Base-by-base conservation (phyloP, 768 basidiomycete species). In the Albatrellus ellisii region DNA sequence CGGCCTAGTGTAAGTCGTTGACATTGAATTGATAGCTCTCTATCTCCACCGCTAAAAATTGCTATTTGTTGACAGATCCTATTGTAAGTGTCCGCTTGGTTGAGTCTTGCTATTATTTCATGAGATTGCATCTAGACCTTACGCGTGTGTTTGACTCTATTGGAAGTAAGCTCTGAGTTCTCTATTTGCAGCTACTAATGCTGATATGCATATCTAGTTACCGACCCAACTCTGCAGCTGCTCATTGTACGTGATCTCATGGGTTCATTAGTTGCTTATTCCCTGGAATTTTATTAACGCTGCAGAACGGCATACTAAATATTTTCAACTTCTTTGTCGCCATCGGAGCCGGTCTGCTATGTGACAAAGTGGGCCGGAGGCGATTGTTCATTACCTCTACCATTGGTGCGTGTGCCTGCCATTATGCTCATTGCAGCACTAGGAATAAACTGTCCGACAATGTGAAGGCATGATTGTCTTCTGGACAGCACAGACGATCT, bases 401-500 rank as follows among this genome's bases (percentile, higher is more conserved):
- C 7, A 20, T 38, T 59, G 60, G 66, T 36, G 17, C 15, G 35
- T 36, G n/a, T 11, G n/a, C 9, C 6, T n/a, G n/a, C n/a, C n/a
- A n/a, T 32, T 12, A 4, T 7, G 6, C 17, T 31, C 29, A 31
- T 3, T 31, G 2, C 7, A 12, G 12, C 29, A 17, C 17, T 17
- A 31, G 4, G 17, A 31, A n/a, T 31, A 7, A 17, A 3, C 29
- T 31, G 3, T 12, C 17, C 12, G 29, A 3, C 2, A 2, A 21
- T 9, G 35, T 5, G 15, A 6, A 36, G 35, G 35, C 46, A 64
- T 63, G 63, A 45, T 62, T 26, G 43, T 63, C 15, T 64, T 63
- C 47, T 70, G 59, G 56, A 58, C 58, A 9, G 47, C 62, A 15
- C 64, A 65, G 45, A 65, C 64, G 0, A 56, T 58, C 15, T 62